Base-by-base conservation (phyloP, 495 filamentous ascomycete species). In the Clohesyomyces aquaticus region DNA sequence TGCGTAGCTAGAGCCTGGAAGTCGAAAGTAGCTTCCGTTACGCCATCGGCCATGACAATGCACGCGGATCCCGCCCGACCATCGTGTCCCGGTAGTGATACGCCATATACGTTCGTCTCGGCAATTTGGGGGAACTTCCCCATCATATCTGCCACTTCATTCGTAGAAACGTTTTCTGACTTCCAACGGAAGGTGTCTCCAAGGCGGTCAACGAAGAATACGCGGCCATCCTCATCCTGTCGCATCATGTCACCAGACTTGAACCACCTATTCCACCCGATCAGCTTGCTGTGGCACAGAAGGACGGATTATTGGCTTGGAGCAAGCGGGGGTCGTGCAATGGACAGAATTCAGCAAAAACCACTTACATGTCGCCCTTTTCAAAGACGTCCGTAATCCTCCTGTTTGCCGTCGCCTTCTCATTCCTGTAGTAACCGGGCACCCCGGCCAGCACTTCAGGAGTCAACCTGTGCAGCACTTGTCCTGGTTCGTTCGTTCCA, bases 131-230 rank as follows among this genome's bases (percentile, higher is more conserved):
- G 67, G 50, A 65, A 72, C 12, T 66, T 57, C 32, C 73, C 73
- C 0, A 77, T 42, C 23, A 68, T 63, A 63, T 77, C 73, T 28
- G 73, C 58, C 11, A 77, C 75, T 61, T 77, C 70, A 29, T 74
- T 72, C 3, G 75, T 77, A 16, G 65, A 69, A 0, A 77, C 75
- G 51, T 77, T 98, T 76, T 98, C 93, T 46, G 85, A 86, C 79
- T 96, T 96, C 93, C 93, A 98, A 18, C 93, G 85, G 78, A 91
- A 98, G 0, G 93, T 97, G 69, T 98, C 93, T 53, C 93, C 93
- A 38, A 98, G 87, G 11, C 92, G 66, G 56, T 71, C 69, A 53
- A 69, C 69, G 66, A 71, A 71, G 62, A 52, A 71, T 21, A 68
- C 56, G 10, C 55, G 65, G 29, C 69, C 69, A 16, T 65, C 42